Evolutionary conservation across 768 basidiomycete species (phyloP), one percentile per base, ranked within the genome.

Genomic region (Suillus subluteus): DNA sequence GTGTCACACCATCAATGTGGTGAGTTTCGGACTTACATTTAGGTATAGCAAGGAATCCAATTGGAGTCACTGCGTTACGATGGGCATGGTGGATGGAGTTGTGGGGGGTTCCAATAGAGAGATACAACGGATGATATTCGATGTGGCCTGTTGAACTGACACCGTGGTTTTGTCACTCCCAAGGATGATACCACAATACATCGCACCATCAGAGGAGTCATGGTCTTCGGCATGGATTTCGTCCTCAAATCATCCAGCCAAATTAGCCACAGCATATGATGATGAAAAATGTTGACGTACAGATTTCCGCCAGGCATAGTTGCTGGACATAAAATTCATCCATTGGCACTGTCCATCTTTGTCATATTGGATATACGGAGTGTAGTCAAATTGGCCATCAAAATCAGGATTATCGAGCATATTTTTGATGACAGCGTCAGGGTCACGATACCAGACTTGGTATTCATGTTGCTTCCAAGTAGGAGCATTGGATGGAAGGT

Each of bases 81-180:
- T 79, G 78, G 15, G 65, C 68, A 30, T 48, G 32, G 8, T 41
- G 66, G 37, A 48, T 79, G 0, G 68, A 55, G 3, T 68, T 68
- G 15, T 35, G 43, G 8, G 81, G 44, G 35, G 68, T 74, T 0
- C 81, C 78, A 1, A 68, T 56, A 6, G 77, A 79, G 0, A 69
- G 43, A 65, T 81, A 82, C 0, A 80, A 66, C 1, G 79, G 80
- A 63, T 82, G 75, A 50, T 78, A 81, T 55, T 81, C 78, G 37
- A 79, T 72, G 52, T 82, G 77, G 0, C 80, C 79, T 0, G 81
- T 82, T 0, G 77, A 16, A 79, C 78, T 0, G 79, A 83, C 0
- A 82, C 79, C 0, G 79, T 82, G 0, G 81, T 83, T 65, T 83
- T 83, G 65, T 84, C 79, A 62, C 78, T 80, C 0, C 81, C 81